Evolutionary conservation across 2,329 filamentous ascomycete species (phyloP).

Genomic region (Epicoccum nigrum): DNA sequence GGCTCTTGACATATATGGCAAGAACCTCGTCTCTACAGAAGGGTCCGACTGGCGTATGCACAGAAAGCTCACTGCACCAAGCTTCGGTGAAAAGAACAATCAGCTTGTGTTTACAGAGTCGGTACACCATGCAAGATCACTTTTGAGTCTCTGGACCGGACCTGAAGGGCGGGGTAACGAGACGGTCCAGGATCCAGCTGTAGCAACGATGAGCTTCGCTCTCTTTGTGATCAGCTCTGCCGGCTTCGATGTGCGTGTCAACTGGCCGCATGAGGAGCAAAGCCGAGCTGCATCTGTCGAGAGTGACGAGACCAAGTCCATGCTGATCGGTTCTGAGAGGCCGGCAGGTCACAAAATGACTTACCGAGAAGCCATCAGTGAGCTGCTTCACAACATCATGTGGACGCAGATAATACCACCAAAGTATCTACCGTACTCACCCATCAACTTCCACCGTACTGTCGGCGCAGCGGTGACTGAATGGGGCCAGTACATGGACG

Average conservation of each 20-base stretch:
- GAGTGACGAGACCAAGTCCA: conserved; percentile 29
- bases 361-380: conserved; percentile 68
- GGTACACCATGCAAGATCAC: conserved; percentile 62
- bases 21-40: conserved; percentile 74
- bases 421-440: conserved; percentile 59
- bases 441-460: conserved; percentile 56
- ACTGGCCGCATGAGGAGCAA: conserved; percentile 64
- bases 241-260: conserved; percentile 69
- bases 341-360: conserved; percentile 59
- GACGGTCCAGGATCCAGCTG: conserved; percentile 63
- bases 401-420: conserved; percentile 65
- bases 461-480: conserved; percentile 65
- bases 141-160: conserved; percentile 42
- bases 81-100: conserved; percentile 79
- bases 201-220: conserved; percentile 69
- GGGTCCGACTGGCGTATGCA: conserved; percentile 73
- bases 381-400: conserved; percentile 68
- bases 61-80: conserved; percentile 72
- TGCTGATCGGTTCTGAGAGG: conserved; percentile 42
- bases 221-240: conserved; percentile 69
- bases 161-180: conserved; percentile 31
- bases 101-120: conserved; percentile 68
- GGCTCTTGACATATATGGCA: conserved; percentile 69
- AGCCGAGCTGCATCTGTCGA: conserved; percentile 40
- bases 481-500: conserved; percentile 72